A percentile compares a stretch with the other conserved stretches of the same genome.
Conservation (phyloP, 176 grass and related monocot species). For the Panicum miliaceum region DNA sequence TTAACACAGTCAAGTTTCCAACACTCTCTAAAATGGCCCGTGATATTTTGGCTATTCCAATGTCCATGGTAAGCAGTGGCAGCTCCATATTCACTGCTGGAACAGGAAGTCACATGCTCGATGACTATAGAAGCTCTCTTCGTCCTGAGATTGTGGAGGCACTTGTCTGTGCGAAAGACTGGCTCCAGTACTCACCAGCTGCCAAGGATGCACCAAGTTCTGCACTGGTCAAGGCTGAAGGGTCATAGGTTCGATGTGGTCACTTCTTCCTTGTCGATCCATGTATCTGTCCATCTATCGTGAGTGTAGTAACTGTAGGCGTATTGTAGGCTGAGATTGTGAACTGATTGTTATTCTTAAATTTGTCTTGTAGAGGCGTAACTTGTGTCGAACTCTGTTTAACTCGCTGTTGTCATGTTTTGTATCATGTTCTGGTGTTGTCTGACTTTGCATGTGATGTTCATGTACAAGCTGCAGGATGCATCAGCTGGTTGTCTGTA, state of each 20-base stretch:
- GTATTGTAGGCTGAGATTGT: constrained; percentile 30
- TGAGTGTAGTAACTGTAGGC: constrained; percentile 37
- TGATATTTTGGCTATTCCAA: constrained; percentile 74
- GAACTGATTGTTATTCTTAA: constrained; percentile 14
- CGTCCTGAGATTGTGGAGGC: constrained; percentile 76
- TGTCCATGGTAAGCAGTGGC: constrained; percentile 65
- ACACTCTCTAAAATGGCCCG: constrained; percentile 71
- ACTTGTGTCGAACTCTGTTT: neutral
- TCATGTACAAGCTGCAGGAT: neutral
- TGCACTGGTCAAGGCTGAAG: constrained; percentile 51
- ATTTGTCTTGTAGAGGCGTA: constrained; percentile 5
- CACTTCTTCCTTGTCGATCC: neutral
- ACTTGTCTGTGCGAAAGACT: constrained; percentile 76
- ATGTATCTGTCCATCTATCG: neutral
- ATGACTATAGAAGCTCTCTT: constrained; percentile 75
- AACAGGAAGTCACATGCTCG: constrained; percentile 68
- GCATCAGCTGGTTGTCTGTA: neutral
- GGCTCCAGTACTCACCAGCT: constrained; percentile 60
- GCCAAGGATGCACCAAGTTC: constrained; percentile 19
- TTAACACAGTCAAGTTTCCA: constrained; percentile 73
- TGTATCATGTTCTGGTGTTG: neutral
- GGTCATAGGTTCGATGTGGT: constrained; percentile 9
- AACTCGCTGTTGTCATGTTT: neutral
- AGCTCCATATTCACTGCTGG: constrained; percentile 56
- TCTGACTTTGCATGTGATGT: neutral